Conservation (phyloP, 495 filamentous ascomycete species). For the Penicillium silybi region DNA sequence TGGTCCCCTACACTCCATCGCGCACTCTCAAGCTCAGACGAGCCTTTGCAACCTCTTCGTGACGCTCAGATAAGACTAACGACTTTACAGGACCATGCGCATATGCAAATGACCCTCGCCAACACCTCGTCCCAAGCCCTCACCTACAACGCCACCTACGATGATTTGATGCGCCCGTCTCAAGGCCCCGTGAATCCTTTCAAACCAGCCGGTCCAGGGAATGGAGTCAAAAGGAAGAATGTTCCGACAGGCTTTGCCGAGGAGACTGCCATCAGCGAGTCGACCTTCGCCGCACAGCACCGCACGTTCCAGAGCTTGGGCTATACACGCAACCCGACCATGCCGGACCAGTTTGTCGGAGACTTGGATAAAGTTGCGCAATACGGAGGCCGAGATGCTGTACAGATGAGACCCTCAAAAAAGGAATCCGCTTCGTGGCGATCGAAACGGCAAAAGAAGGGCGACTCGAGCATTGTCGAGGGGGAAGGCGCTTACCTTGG, state of each 20-base stretch:
- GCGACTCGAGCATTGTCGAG: constrained; percentile 75
- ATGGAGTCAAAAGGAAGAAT: constrained; percentile 76
- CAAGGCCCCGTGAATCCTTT: constrained; percentile 82
- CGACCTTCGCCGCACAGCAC: constrained; percentile 80
- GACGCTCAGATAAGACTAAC: constrained; percentile 31
- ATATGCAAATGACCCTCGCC: constrained; percentile 54
- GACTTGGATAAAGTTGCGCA: constrained; percentile 47
- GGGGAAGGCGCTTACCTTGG: constrained; percentile 85
- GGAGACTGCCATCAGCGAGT: constrained; percentile 83
- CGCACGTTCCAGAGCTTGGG: constrained; percentile 66
- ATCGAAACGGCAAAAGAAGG: constrained; percentile 74
- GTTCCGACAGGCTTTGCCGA: constrained; percentile 86
- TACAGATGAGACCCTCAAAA: constrained; percentile 55
- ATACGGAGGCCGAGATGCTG: constrained; percentile 52
- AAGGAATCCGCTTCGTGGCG: constrained; percentile 67
- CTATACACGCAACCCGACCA: constrained; percentile 54
- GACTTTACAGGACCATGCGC: constrained; percentile 50
- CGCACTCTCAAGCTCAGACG: background rate
- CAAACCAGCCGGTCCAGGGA: constrained; percentile 53
- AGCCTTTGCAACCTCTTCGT: background rate
- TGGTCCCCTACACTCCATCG: constrained; percentile 38
- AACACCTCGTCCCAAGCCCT: constrained; percentile 51
- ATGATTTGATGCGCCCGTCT: constrained; percentile 63
- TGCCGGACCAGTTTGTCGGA: constrained; percentile 50
- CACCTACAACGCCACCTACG: constrained; percentile 63